A percentile compares a stretch with the other conserved stretches of the same genome.
phyloP scores from a whole-genome alignment of 2,329 filamentous ascomycete genomes.

The Dothideomycetes sp. region DNA sequence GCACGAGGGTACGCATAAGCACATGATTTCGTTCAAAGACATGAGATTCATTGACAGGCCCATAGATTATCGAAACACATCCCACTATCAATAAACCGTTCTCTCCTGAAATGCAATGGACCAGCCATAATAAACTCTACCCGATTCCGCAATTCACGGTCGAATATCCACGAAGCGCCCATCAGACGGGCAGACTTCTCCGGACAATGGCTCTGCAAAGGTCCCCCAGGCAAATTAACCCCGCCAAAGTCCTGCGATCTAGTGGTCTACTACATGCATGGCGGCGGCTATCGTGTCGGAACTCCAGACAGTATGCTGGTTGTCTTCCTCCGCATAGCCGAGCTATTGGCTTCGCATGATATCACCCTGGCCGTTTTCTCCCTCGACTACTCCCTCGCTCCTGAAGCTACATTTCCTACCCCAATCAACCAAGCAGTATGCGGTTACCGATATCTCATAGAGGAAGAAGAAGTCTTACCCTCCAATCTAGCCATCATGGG shows the following conservation, averaged over 20 bases:
- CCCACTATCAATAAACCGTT: neutral
- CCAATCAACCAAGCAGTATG: slow-evolving; percentile 5
- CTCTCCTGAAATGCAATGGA: neutral
- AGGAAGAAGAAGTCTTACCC: slow-evolving; percentile 2
- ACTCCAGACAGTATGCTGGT: neutral
- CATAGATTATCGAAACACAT: neutral
- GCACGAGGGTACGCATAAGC: neutral
- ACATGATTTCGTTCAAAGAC: neutral
- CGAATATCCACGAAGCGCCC: neutral
- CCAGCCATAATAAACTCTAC: neutral
- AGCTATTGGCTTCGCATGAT: slow-evolving; percentile 1
- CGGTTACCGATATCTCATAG: slow-evolving; percentile 4
- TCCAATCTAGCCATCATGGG: slow-evolving; percentile 1
- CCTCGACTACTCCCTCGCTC: slow-evolving; percentile 7
- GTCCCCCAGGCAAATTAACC: slow-evolving; percentile 1
- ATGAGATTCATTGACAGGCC: neutral
- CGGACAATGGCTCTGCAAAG: neutral
- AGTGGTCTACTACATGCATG: slow-evolving; percentile 8
- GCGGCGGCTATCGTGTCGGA: slow-evolving; percentile 7
- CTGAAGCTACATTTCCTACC: slow-evolving; percentile 5
- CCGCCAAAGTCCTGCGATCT: neutral
- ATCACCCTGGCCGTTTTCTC: slow-evolving; percentile 5
- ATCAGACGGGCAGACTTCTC: neutral
- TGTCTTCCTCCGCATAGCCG: slow-evolving; percentile 4
- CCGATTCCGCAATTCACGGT: neutral